A percentile compares a stretch with the other conserved stretches of the same genome.
phyloP scores from a whole-genome alignment of 164 flowering plant genomes.

The Piper betle region DNA sequence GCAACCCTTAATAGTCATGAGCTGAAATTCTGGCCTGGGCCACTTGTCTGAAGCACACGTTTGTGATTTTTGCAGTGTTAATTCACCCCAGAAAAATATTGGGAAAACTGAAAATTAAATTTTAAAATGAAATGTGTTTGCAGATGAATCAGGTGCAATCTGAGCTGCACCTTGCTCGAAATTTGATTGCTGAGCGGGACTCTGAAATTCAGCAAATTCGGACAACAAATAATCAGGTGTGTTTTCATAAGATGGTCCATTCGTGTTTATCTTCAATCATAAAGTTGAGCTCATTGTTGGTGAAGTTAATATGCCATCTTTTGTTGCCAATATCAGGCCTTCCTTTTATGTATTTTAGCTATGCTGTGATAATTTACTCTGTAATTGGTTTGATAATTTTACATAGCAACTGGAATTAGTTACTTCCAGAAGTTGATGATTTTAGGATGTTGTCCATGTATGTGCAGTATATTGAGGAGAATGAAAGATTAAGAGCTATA shows the following conservation, averaged over 20 bases:
- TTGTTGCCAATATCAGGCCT: background rate
- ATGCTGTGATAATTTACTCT: background rate
- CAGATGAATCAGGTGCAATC: conserved; percentile 94
- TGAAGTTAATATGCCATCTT: background rate
- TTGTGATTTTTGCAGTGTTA: no score
- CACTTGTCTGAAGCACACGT: no score
- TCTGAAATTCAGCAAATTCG: conserved; percentile 63
- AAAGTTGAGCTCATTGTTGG: background rate
- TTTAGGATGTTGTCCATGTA: background rate
- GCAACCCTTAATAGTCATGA: no score
- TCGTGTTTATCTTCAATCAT: background rate
- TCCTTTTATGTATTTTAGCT: background rate
- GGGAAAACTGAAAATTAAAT: background rate
- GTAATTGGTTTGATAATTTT: no score
- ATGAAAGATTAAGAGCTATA: conserved; percentile 89
- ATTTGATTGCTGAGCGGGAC: conserved; percentile 88
- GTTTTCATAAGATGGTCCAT: background rate
- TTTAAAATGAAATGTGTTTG: conserved; percentile 3
- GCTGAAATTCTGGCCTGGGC: no score
- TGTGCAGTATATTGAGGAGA: conserved; percentile 86
- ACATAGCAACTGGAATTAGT: no score
- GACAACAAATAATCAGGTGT: conserved; percentile 78
- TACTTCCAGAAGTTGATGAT: no score
- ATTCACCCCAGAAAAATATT: no score
- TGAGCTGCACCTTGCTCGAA: conserved; percentile 86